Percentiles rank a stretch among this genome's conserved stretches.
These are phyloP conservation scores for Lepiota brunneoincarnata DNA, from an alignment of 768 basidiomycete genomes.

Conservation along the genomic window DNA sequence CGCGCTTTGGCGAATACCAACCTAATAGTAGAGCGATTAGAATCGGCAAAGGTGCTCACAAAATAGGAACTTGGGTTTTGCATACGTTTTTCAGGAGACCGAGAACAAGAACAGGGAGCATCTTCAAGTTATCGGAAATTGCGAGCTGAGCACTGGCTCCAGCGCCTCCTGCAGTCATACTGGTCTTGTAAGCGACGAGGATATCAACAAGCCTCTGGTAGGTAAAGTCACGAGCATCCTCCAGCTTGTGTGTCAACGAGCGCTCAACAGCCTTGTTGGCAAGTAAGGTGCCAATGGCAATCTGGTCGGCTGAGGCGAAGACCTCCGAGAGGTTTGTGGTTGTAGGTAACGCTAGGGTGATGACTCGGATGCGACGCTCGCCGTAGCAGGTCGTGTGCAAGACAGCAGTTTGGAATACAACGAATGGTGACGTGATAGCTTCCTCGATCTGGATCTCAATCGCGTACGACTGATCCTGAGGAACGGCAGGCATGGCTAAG, in stretches of 20 bases:
- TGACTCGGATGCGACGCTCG: conserved; percentile 88
- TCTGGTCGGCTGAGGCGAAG: conserved; percentile 87
- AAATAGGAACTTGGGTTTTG: background rate
- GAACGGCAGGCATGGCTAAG: conserved; percentile 94
- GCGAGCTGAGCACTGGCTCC: conserved; percentile 94
- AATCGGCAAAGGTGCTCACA: background rate
- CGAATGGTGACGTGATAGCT: conserved; percentile 84
- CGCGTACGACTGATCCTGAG: conserved; percentile 92
- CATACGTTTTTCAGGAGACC: conserved; percentile 92
- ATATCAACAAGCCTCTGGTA: conserved; percentile 84
- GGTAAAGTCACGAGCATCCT: conserved; percentile 85
- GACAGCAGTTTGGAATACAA: conserved; percentile 93
- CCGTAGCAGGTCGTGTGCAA: conserved; percentile 93
- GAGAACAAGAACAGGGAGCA: conserved; percentile 87
- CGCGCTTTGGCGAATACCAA: conserved; percentile 92
- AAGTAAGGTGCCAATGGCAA: conserved; percentile 79
- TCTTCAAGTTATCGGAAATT: conserved; percentile 90
- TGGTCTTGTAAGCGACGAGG: conserved; percentile 86
- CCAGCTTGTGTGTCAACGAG: conserved; percentile 79
- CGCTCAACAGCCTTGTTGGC: conserved; percentile 94
- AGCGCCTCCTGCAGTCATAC: conserved; percentile 91
- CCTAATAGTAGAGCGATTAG: conserved; percentile 44
- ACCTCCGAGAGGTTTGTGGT: conserved; percentile 87
- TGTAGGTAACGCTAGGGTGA: conserved; percentile 85
- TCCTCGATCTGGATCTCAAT: conserved; percentile 97